These are phyloP conservation scores for Pichia sp. DNA, from an alignment of 1,139 yeast species.

Conservation along the genomic window DNA sequence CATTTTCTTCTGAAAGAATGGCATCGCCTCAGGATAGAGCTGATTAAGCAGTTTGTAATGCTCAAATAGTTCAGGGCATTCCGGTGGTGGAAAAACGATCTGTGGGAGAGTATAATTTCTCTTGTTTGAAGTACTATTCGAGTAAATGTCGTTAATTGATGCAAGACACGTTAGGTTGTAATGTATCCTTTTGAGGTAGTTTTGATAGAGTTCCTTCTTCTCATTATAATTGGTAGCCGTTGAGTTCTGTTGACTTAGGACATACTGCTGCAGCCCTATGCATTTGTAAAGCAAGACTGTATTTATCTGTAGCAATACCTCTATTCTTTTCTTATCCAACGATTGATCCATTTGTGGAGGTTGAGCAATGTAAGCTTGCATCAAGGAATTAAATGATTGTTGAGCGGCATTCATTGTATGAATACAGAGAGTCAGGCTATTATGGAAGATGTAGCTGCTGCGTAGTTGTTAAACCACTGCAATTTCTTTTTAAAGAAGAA, in stretches of 20 bases:
- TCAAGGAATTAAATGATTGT: conserved; percentile 14
- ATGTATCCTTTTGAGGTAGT: conserved; percentile 46
- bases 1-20: conserved; percentile 40
- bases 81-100: conserved; percentile 47
- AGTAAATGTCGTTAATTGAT: conserved; percentile 45
- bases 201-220: conserved; percentile 40
- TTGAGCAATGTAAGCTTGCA: conserved; percentile 22
- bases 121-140: conserved; percentile 30
- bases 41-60: conserved; percentile 43
- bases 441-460: no score
- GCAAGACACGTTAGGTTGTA: conserved; percentile 48
- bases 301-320: conserved; percentile 45
- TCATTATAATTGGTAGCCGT: conserved; percentile 22
- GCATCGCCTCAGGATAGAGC: conserved; percentile 49
- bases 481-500: no score
- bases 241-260: conserved; percentile 25
- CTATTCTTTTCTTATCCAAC: conserved; percentile 38
- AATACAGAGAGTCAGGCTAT: no score
- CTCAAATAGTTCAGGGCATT: conserved; percentile 45
- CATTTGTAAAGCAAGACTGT: conserved; percentile 47
- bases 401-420: conserved; percentile 13
- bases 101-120: conserved; percentile 40
- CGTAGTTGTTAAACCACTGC: no score
- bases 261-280: conserved; percentile 22
- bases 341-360: conserved; percentile 23